Conservation (phyloP, 306 rosid species). For the Lupinus albus region DNA sequence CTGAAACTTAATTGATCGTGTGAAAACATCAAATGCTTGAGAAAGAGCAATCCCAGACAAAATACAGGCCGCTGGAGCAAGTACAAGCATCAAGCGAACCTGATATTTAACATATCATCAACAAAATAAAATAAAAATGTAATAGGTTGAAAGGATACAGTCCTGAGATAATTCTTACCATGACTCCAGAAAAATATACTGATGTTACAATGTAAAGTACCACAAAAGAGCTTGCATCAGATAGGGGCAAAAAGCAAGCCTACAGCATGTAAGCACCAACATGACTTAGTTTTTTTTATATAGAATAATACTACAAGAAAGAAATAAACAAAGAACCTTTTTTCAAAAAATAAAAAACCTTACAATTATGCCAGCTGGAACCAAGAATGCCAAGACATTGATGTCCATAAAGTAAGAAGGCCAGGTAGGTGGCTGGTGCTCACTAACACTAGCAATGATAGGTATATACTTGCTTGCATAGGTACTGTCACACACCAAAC, state of each 20-base stretch:
- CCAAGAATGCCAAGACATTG: conserved; percentile 95
- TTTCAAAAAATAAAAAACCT: conserved; percentile 37
- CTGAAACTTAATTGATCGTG: conserved; percentile 92
- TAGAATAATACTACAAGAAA: conserved; percentile 13
- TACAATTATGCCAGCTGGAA: conserved; percentile 98
- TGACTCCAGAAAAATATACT: conserved; percentile 96
- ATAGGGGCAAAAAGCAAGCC: conserved; percentile 93
- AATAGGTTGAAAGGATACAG: conserved; percentile 26
- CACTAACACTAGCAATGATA: conserved; percentile 99
- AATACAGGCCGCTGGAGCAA: conserved; percentile 99
- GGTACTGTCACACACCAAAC: conserved; percentile 63
- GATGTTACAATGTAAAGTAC: conserved; percentile 84
- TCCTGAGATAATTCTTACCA: conserved; percentile 65
- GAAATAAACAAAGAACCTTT: neutral
- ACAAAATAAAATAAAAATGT: conserved; percentile 24
- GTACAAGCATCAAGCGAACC: conserved; percentile 98
- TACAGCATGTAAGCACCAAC: conserved; percentile 48
- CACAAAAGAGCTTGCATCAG: conserved; percentile 96
- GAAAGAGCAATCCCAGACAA: conserved; percentile 98
- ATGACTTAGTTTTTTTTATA: conserved; percentile 26
- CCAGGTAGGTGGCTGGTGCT: conserved; percentile 99
- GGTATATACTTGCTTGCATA: conserved; percentile 99
- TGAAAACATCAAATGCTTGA: conserved; percentile 91
- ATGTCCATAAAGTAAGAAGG: conserved; percentile 99
- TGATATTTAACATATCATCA: conserved; percentile 48